Percentiles rank a stretch among this genome's conserved stretches.
Evolutionary conservation across 1,284 basidiomycete species (phyloP).

Genomic region (Rhodotorula glutinis): DNA sequence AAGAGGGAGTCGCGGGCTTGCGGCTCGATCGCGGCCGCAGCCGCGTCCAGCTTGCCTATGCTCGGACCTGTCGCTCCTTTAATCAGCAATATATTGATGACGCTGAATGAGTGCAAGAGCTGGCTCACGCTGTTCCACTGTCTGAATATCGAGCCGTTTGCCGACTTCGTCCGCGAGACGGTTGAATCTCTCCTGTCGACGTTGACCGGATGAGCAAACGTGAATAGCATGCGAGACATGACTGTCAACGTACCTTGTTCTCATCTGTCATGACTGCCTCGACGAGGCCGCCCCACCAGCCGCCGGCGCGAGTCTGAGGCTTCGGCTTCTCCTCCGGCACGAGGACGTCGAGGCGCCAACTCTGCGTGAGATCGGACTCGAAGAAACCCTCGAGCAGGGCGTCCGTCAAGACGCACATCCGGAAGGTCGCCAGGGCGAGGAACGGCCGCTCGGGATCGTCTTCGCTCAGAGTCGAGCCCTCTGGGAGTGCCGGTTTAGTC

Average conservation of each 20-base stretch:
- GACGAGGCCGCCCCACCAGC: conserved; percentile 59
- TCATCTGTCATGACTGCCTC: conserved; percentile 81
- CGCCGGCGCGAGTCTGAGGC: conserved; percentile 50
- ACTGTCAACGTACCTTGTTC: conserved; percentile 65
- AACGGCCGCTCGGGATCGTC: conserved; percentile 42
- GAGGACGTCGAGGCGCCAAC: conserved; percentile 75
- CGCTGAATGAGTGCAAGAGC: neutral
- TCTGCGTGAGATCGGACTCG: conserved; percentile 77
- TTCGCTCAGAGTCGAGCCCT: neutral
- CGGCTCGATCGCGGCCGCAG: conserved; percentile 65
- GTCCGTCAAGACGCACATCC: conserved; percentile 94
- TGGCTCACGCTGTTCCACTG: conserved; percentile 42
- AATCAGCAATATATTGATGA: neutral
- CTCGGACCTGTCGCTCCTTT: conserved; percentile 56
- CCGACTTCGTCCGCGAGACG: conserved; percentile 84
- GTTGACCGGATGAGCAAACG: conserved; percentile 43
- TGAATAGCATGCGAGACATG: conserved; percentile 29
- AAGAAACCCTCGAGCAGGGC: conserved; percentile 93
- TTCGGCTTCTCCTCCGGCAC: conserved; percentile 55
- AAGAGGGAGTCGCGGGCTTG: conserved; percentile 82
- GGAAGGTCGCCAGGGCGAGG: conserved; percentile 64
- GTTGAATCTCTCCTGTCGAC: conserved; percentile 37
- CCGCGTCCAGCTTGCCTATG: conserved; percentile 74
- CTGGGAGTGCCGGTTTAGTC: conserved; percentile 20
- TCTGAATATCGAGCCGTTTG: conserved; percentile 72